phyloP scores from a whole-genome alignment of 2,329 filamentous ascomycete genomes.

The Aspergillus sergii region DNA sequence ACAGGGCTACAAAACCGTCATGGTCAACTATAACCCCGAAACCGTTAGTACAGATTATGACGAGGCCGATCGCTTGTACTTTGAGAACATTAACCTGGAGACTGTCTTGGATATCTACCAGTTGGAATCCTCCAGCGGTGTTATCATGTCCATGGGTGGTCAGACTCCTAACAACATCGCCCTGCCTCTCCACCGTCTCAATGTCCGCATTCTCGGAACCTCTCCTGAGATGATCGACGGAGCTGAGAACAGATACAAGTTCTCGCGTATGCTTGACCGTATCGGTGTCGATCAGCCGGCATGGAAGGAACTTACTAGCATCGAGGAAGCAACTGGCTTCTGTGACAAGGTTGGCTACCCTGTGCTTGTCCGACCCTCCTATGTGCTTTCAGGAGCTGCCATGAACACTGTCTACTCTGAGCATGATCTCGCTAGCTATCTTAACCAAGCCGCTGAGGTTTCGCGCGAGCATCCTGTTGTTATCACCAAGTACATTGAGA shows the following conservation, averaged over 20 bases:
- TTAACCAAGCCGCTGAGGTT: constrained; percentile 88
- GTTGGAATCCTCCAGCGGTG: constrained; percentile 77
- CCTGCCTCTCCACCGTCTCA: constrained; percentile 80
- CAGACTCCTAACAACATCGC: constrained; percentile 99
- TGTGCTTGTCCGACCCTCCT: constrained; percentile 91
- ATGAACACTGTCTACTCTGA: constrained; percentile 99
- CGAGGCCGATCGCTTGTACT: constrained; percentile 91
- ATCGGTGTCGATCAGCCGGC: constrained; percentile 94
- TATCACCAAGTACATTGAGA: constrained; percentile 99
- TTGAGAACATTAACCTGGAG: constrained; percentile 92
- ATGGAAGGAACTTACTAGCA: constrained; percentile 97
- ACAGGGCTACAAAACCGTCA: constrained; percentile 87
- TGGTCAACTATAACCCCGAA: constrained; percentile 94
- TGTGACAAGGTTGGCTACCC: constrained; percentile 89
- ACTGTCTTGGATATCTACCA: constrained; percentile 92
- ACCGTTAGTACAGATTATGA: constrained; percentile 91
- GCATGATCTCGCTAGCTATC: constrained; percentile 84
- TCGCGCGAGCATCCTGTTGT: constrained; percentile 95
- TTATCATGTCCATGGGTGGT: constrained; percentile 94
- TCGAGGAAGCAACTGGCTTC: constrained; percentile 85
- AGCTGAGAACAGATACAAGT: constrained; percentile 97
- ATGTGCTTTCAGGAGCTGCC: constrained; percentile 92
- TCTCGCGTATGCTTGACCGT: constrained; percentile 94
- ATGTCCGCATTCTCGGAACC: constrained; percentile 90
- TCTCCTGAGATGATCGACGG: constrained; percentile 99